Conservation (phyloP, 1,284 basidiomycete species). For the Austroboletus sp. region DNA sequence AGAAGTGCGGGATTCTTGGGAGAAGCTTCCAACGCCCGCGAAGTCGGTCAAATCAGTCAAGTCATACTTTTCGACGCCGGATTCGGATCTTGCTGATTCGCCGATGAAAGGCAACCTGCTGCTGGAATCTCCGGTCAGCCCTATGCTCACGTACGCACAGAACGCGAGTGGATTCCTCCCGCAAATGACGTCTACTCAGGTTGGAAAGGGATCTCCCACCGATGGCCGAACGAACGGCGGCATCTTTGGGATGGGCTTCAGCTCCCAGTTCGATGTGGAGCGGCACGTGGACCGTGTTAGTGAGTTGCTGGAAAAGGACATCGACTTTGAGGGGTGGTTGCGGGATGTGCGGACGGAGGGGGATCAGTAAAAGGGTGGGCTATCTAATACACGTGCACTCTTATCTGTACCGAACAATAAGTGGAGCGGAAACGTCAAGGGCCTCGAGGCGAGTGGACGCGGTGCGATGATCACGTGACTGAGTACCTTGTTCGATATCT, state of each 20-base stretch:
- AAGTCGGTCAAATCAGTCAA: slow-evolving; percentile 24
- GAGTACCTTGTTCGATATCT: slow-evolving; percentile 30
- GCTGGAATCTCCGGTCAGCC: slow-evolving; percentile 34
- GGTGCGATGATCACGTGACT: slow-evolving; percentile 28
- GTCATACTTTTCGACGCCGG: slow-evolving; percentile 41
- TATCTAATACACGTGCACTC: slow-evolving; percentile 18
- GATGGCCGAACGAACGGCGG: slow-evolving; percentile 21
- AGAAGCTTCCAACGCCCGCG: slow-evolving; percentile 28
- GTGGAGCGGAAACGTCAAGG: slow-evolving; percentile 26
- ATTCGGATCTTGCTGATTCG: slow-evolving; percentile 34
- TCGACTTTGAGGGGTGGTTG: slow-evolving; percentile 43
- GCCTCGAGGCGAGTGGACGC: slow-evolving; percentile 30
- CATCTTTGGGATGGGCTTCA: slow-evolving; percentile 35
- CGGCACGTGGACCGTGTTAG: slow-evolving; percentile 37
- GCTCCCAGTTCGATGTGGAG: slow-evolving; percentile 46
- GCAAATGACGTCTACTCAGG: slow-evolving; percentile 38
- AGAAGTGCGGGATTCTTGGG: not conserved
- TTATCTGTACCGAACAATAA: slow-evolving; percentile 18
- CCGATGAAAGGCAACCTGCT: slow-evolving; percentile 26
- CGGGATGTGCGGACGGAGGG: slow-evolving; percentile 28
- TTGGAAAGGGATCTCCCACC: slow-evolving; percentile 12
- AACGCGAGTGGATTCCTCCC: slow-evolving; percentile 36
- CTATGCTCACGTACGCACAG: slow-evolving; percentile 37
- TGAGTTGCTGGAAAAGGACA: slow-evolving; percentile 40
- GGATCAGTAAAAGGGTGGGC: slow-evolving; percentile 8